These are phyloP conservation scores for Kandelia obovata DNA, from an alignment of 345 rosid genomes.

Conservation along the genomic window DNA sequence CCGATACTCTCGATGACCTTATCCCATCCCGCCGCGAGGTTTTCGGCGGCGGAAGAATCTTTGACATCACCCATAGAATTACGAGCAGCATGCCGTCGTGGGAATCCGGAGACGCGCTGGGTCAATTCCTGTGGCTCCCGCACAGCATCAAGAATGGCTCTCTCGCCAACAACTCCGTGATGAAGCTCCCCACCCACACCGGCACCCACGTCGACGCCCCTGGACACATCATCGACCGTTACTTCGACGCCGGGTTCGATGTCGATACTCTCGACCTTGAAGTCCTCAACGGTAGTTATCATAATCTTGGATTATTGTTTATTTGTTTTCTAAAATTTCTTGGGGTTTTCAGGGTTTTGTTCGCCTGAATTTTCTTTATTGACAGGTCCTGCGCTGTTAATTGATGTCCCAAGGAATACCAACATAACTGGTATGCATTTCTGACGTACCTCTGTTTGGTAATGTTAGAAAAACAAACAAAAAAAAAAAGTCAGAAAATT, in stretches of 20 bases:
- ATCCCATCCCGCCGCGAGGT: constrained; percentile 73
- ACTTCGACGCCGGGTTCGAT: constrained; percentile 82
- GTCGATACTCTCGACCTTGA: constrained; percentile 74
- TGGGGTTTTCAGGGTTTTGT: not conserved
- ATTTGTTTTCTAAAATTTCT: not conserved
- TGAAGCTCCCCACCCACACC: constrained; percentile 73
- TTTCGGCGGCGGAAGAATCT: constrained; percentile 59
- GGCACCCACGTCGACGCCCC: constrained; percentile 96
- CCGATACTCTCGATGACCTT: constrained; percentile 17
- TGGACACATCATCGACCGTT: constrained; percentile 69
- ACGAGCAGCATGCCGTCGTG: constrained; percentile 55
- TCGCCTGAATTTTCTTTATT: not conserved
- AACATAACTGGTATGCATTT: constrained; percentile 58
- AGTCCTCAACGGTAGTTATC: constrained; percentile 45
- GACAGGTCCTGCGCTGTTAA: constrained; percentile 49
- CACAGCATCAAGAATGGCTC: constrained; percentile 86
- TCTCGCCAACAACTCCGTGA: constrained; percentile 58
- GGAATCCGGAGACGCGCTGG: constrained; percentile 44
- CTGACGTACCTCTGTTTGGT: no score
- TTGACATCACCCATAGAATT: constrained; percentile 72
- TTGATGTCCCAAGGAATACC: constrained; percentile 59
- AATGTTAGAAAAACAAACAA: no score
- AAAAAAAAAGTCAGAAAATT: no score
- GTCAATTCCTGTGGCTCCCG: constrained; percentile 62
- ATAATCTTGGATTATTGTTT: not conserved